These are phyloP conservation scores for Phaeoacremonium minimum DNA, from an alignment of 2,329 filamentous ascomycete species.

Conservation along the genomic window DNA sequence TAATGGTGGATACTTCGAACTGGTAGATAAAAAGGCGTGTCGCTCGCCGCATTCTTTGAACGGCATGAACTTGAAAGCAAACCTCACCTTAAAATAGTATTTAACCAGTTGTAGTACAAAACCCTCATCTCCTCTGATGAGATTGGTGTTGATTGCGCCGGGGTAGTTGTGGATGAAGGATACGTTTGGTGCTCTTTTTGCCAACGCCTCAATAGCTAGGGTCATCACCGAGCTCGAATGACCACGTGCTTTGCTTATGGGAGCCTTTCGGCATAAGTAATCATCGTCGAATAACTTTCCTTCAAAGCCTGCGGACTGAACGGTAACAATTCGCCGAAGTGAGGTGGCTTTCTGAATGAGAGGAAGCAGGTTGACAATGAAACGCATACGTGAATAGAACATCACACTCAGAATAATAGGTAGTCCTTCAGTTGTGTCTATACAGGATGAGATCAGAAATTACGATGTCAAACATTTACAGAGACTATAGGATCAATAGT, in stretches of 20 bases:
- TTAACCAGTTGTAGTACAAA: not conserved
- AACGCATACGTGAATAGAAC: constrained; percentile 28
- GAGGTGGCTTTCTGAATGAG: constrained; percentile 17
- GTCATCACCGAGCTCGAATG: constrained; percentile 10
- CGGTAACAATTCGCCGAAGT: constrained; percentile 17
- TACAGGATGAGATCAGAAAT: too few relatives aligned
- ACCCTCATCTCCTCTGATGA: constrained; percentile 8
- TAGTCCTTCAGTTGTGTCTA: constrained; percentile 5
- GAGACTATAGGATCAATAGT: too few relatives aligned
- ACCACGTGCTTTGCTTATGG: constrained; percentile 5
- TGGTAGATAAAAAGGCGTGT: constrained; percentile 26
- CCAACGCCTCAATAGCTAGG: constrained; percentile 6
- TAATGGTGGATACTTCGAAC: constrained; percentile 20
- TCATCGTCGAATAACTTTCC: constrained; percentile 5
- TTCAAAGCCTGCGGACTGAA: constrained; percentile 1
- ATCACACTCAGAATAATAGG: constrained; percentile 11
- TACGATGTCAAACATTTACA: too few relatives aligned
- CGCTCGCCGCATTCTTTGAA: constrained; percentile 25
- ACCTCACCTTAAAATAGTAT: constrained; percentile 1
- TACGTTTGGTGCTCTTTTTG: constrained; percentile 11
- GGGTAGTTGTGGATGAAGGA: constrained; percentile 12
- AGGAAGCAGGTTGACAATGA: constrained; percentile 29
- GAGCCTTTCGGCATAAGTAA: constrained; percentile 4
- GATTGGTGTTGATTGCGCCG: constrained; percentile 13
- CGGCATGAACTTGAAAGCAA: constrained; percentile 6